Conservation (phyloP, 2,329 filamentous ascomycete genomes). For the Aspergillus cejpii region DNA sequence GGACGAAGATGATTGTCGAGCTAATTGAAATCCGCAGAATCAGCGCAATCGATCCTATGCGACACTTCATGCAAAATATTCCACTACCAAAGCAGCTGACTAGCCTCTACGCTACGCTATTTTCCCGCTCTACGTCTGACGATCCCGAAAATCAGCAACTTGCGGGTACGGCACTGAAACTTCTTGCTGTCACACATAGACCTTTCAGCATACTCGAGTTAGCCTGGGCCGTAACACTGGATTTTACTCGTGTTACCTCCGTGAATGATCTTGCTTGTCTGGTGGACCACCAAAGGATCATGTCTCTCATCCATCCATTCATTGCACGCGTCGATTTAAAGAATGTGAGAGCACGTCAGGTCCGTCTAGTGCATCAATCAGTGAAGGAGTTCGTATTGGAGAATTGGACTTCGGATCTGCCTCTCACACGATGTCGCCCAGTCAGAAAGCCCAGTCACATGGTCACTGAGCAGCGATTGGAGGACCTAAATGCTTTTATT, state of each 20-base stretch:
- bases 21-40: conserved; percentile 14
- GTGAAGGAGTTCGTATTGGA: conserved; percentile 16
- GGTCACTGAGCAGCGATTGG: not conserved
- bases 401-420: conserved; percentile 1
- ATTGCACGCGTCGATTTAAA: conserved; percentile 13
- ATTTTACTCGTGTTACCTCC: conserved; percentile 14
- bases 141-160: conserved; percentile 13
- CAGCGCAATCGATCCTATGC: conserved; percentile 5
- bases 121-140: conserved; percentile 10
- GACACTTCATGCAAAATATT: conserved; percentile 4
- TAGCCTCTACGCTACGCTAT: conserved; percentile 10
- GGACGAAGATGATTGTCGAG: conserved; percentile 14
- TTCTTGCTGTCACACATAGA: conserved; percentile 20
- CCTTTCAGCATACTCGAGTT: conserved; percentile 29
- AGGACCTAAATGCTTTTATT: conserved; percentile 18
- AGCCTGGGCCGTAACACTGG: conserved; percentile 24
- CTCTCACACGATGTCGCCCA: not conserved
- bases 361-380: conserved; percentile 19
- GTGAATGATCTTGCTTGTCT: conserved; percentile 14
- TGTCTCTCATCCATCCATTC: conserved; percentile 16
- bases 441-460: conserved; percentile 4
- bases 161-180: conserved; percentile 14
- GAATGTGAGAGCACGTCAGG: conserved; percentile 12
- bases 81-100: conserved; percentile 10
- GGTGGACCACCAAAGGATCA: conserved; percentile 25